Base-by-base conservation (phyloP, 192 early-diverging fungal genomes). In the Gigaspora rosea region DNA sequence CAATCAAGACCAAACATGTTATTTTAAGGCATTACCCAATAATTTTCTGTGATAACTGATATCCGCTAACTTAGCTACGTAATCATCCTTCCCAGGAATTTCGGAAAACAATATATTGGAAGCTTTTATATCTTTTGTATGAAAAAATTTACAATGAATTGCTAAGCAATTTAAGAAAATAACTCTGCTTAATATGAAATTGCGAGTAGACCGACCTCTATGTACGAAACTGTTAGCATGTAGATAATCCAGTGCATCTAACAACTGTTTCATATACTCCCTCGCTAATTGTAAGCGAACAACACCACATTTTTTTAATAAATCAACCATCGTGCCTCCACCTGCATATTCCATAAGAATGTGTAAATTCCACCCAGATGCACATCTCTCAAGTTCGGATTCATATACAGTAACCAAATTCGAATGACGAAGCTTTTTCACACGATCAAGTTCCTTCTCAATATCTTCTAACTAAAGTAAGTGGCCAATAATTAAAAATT, bases 221-320 rank as follows among this genome's bases (percentile, higher is more conserved):
- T 91, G 90, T 12, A 90, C 83, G 73, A 92, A 88, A 16, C 90
- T 90, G 11, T 88, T 89, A 1, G 86, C 65, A 58, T 94, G 92
- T 36, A 94, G 71, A 73, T 88, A 85, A 16, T 88, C 84, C 9
- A 94, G 79, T 1, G 86, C 87, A 74, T 87, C 83, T 18, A 94
- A 78, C 0, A 94, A 84, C 12, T 94, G 91, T 13, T 86, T 87
- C 80, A 91, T 79, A 51, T 94, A 94, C 33, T 84, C 85, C 56
- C 89, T 80, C 1, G 88, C 83, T 61, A 89, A 84, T 13, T 82
- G 67, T 46, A 89, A 65, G 8, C 86, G 87, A 15, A 92, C 78
- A 7, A 87, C 71, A 2, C 91, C 91, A 78, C 91, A 91, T 48
- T 88, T 88, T 61, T 86, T 86, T 10, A 94, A 80, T 56, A 91